Evolutionary conservation across 2,329 filamentous ascomycete species (phyloP).

Genomic region (Paracoccidioides lutzii): DNA sequence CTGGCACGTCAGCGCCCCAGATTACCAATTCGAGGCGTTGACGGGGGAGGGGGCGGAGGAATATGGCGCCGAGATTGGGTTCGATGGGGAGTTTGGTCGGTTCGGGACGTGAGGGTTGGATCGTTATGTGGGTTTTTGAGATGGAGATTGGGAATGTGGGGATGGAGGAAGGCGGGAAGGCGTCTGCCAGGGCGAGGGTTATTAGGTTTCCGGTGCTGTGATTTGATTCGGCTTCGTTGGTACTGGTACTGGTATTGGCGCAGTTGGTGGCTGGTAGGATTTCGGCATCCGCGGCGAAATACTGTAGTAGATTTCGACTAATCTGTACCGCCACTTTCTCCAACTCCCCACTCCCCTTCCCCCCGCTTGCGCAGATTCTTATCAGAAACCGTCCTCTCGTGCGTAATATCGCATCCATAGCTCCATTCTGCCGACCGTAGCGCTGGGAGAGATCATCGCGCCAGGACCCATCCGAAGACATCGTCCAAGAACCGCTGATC

Average conservation of each 20-base stretch:
- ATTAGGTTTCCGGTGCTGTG: constrained; percentile 34
- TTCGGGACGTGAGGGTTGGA: constrained; percentile 3
- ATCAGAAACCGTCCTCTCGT: constrained; percentile 32
- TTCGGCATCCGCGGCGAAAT: constrained; percentile 41
- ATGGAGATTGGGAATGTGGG: constrained; percentile 19
- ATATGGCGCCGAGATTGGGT: constrained; percentile 37
- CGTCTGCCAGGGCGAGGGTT: constrained; percentile 17
- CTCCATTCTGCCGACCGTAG: constrained; percentile 38
- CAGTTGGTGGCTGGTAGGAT: constrained; percentile 18
- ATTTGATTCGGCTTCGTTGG: constrained; percentile 10
- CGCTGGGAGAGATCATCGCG: constrained; percentile 20
- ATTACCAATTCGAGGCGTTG: constrained; percentile 43
- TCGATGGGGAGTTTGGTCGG: constrained; percentile 20
- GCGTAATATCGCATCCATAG: constrained; percentile 42
- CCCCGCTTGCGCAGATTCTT: constrained; percentile 14
- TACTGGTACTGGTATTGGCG: background rate
- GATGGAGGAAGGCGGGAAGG: constrained; percentile 11
- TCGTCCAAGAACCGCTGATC: constrained; percentile 12
- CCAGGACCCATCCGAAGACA: constrained; percentile 15
- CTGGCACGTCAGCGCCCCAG: constrained; percentile 40
- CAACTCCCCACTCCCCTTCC: constrained; percentile 10
- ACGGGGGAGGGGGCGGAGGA: constrained; percentile 36
- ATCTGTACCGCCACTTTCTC: constrained; percentile 38
- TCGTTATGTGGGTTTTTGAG: constrained; percentile 6
- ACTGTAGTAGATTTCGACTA: constrained; percentile 46